phyloP scores from a whole-genome alignment of 306 rosid genomes.

The Corylus avellana region DNA sequence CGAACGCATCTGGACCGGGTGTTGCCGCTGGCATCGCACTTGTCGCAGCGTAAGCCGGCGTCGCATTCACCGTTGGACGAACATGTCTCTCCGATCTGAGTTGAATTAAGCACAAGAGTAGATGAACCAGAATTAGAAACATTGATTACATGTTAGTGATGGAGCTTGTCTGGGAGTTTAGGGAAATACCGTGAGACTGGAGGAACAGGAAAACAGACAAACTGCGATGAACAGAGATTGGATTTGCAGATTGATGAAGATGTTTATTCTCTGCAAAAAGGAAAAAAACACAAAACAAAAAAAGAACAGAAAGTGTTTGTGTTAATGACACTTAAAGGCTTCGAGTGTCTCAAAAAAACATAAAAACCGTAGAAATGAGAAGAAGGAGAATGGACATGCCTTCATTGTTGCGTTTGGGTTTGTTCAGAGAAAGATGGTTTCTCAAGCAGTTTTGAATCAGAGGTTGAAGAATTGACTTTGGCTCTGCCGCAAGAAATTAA shows the following conservation, averaged over 20 bases:
- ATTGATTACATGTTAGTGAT: not conserved
- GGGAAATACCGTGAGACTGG: conserved; percentile 57
- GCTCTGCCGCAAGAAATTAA: not conserved
- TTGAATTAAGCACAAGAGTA: not conserved
- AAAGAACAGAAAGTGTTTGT: not conserved
- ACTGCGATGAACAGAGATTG: conserved; percentile 47
- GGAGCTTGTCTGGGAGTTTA: not conserved
- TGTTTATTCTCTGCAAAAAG: conserved; percentile 39
- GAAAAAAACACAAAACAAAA: not conserved
- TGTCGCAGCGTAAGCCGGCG: conserved; percentile 61
- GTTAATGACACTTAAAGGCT: not conserved
- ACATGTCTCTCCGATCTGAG: conserved; percentile 95
- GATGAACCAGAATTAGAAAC: not conserved
- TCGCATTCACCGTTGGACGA: conserved; percentile 62
- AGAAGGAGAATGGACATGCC: conserved; percentile 22
- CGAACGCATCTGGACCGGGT: conserved; percentile 88
- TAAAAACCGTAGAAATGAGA: not conserved
- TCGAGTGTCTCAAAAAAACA: not conserved
- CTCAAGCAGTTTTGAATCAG: too few relatives aligned
- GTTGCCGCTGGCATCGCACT: conserved; percentile 81
- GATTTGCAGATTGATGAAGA: conserved; percentile 24
- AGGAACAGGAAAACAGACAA: conserved; percentile 49
- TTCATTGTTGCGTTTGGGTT: conserved; percentile 22
- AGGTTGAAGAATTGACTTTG: not conserved
- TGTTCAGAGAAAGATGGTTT: not conserved